phyloP scores from a whole-genome alignment of 2,329 filamentous ascomycete genomes.

The Trichoderma sp. region DNA sequence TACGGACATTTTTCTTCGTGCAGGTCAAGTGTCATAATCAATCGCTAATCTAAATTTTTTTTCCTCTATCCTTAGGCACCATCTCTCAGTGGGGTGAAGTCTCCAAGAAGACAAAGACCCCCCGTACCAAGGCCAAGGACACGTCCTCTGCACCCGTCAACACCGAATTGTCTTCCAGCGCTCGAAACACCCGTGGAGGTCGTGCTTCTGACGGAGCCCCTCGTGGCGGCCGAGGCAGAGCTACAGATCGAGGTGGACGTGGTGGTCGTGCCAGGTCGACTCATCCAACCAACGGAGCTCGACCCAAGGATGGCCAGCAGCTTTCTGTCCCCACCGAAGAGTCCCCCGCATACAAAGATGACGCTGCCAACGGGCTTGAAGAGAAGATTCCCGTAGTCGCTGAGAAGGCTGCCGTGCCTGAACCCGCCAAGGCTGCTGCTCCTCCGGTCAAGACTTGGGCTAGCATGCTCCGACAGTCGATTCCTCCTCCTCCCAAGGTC shows the following conservation, averaged over 20 bases:
- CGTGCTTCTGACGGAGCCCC: constrained; percentile 64
- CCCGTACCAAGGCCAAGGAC: constrained; percentile 74
- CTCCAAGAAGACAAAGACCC: constrained; percentile 77
- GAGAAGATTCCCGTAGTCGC: constrained; percentile 41
- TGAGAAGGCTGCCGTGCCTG: constrained; percentile 42
- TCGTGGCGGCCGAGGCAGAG: constrained; percentile 61
- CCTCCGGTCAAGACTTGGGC: constrained; percentile 68
- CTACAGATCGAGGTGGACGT: constrained; percentile 64
- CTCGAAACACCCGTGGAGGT: constrained; percentile 61
- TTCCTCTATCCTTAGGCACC: constrained; percentile 57
- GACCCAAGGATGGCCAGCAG: constrained; percentile 57
- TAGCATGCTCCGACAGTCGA: constrained; percentile 70
- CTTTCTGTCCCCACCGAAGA: constrained; percentile 72
- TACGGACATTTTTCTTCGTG: background rate
- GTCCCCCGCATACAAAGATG: constrained; percentile 57
- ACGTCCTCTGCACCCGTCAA: constrained; percentile 55
- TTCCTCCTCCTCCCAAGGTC: constrained; percentile 56
- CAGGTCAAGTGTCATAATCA: background rate
- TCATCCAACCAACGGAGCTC: constrained; percentile 63
- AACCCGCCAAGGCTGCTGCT: constrained; percentile 46
- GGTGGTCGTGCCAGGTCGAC: constrained; percentile 67
- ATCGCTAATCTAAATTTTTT: constrained; percentile 30
- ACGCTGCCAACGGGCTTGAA: constrained; percentile 43
- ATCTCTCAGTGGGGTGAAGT: constrained; percentile 86
- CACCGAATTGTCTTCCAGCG: constrained; percentile 49